Percentiles rank a stretch among this genome's conserved stretches.
phyloP scores from a whole-genome alignment of 441 rosid species.

The Syzygium malaccense region DNA sequence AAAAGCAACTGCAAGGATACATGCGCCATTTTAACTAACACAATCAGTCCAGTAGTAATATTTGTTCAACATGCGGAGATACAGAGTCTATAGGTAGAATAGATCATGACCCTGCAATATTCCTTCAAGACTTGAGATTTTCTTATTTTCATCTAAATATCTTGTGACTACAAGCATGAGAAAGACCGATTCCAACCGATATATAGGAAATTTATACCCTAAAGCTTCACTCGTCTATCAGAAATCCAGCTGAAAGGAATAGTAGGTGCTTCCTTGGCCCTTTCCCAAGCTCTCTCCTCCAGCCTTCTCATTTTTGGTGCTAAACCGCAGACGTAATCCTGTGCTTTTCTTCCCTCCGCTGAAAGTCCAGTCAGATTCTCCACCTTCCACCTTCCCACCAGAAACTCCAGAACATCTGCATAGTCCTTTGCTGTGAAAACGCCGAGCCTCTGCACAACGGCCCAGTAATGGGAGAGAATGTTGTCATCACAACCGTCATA shows the following conservation, averaged over 20 bases:
- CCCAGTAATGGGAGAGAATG: background rate
- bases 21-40: background rate
- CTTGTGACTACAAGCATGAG: background rate
- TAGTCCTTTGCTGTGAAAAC: background rate
- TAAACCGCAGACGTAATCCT: background rate
- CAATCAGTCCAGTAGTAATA: background rate
- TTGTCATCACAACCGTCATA: background rate
- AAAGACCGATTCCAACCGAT: background rate
- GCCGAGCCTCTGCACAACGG: background rate
- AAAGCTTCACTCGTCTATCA: background rate
- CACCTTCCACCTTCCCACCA: conserved; percentile 1
- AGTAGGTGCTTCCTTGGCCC: background rate
- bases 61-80: background rate
- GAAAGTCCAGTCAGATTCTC: conserved; percentile 10
- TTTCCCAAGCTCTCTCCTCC: background rate
- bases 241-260: background rate
- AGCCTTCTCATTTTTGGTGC: background rate
- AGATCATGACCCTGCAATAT: background rate
- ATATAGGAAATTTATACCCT: background rate
- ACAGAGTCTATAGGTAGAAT: background rate
- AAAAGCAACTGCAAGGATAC: background rate
- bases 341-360: background rate
- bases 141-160: background rate
- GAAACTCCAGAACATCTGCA: background rate
- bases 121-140: background rate